Percentiles rank a stretch among this genome's conserved stretches.
These are phyloP conservation scores for Ophiostoma perfectum DNA, from an alignment of 2,329 filamentous ascomycete genomes.

Conservation along the genomic window DNA sequence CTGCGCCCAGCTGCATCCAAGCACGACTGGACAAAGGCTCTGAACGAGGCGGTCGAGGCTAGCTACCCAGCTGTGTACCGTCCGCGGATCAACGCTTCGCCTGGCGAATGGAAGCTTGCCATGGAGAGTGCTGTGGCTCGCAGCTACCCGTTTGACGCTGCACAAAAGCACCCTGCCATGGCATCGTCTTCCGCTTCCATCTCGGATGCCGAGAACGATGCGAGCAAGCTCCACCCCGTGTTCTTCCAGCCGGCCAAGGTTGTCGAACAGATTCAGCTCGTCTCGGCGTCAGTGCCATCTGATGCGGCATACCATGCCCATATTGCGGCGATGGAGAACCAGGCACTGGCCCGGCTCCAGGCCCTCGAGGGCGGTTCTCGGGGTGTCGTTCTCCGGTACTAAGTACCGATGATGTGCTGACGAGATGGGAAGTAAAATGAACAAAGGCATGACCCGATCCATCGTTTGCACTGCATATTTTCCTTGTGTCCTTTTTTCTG, in stretches of 20 bases:
- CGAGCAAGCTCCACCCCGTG: conserved; percentile 32
- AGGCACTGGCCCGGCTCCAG: conserved; percentile 25
- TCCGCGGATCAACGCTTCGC: conserved; percentile 27
- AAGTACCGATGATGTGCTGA: background rate
- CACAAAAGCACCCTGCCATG: conserved; percentile 35
- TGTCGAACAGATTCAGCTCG: background rate
- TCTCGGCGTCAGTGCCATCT: background rate
- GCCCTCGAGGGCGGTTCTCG: conserved; percentile 24
- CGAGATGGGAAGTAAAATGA: background rate
- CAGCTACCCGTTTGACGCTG: conserved; percentile 30
- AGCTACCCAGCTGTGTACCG: conserved; percentile 28
- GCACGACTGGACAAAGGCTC: conserved; percentile 36
- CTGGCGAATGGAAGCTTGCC: conserved; percentile 36
- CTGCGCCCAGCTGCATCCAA: conserved; percentile 21
- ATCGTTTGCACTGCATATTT: background rate
- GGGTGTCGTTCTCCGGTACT: conserved; percentile 13
- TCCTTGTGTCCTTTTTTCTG: background rate
- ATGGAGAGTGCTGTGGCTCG: conserved; percentile 34
- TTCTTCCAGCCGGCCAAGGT: conserved; percentile 30
- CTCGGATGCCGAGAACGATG: conserved; percentile 26
- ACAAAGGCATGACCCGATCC: background rate
- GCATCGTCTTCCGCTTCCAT: conserved; percentile 25
- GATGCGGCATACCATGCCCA: conserved; percentile 29
- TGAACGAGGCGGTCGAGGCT: conserved; percentile 32
- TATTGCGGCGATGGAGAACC: conserved; percentile 30